Evolutionary conservation across 306 rosid species (phyloP).

Genomic region (Pterocarpus santalinus): DNA sequence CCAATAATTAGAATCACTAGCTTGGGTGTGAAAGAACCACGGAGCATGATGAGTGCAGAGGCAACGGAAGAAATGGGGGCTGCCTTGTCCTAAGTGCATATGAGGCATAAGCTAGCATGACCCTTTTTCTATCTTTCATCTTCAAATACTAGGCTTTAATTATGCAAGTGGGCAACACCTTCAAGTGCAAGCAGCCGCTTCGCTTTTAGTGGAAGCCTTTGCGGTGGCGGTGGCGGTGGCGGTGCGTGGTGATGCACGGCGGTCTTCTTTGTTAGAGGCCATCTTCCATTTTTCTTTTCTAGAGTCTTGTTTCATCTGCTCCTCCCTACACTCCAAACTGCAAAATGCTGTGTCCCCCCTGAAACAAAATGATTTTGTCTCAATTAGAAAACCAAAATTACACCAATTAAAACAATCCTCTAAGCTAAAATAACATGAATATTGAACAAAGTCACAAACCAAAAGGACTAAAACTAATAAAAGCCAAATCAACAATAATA

Average conservation of each 20-base stretch:
- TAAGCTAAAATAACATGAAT: no score
- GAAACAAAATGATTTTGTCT: slow-evolving; percentile 2
- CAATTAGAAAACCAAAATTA: not conserved
- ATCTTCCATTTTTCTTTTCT: slow-evolving; percentile 57
- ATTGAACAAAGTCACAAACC: not conserved
- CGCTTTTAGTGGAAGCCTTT: slow-evolving; percentile 48
- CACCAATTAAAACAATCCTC: not conserved
- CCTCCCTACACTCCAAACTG: slow-evolving; percentile 88
- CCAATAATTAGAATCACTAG: slow-evolving; percentile 9
- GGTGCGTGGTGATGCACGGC: slow-evolving; percentile 46
- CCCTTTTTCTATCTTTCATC: not conserved
- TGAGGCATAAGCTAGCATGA: slow-evolving; percentile 20
- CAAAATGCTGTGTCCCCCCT: slow-evolving; percentile 98
- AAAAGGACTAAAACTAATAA: not conserved
- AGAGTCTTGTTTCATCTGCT: slow-evolving; percentile 75
- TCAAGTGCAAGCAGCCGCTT: slow-evolving; percentile 55
- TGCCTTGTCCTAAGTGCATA: slow-evolving; percentile 17
- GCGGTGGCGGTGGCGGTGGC: slow-evolving; percentile 31
- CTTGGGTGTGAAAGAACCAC: slow-evolving; percentile 10
- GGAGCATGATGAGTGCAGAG: not conserved
- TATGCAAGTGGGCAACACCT: not conserved
- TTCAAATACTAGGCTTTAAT: not conserved
- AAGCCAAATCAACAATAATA: no score
- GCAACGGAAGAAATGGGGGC: not conserved
- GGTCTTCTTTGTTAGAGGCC: slow-evolving; percentile 46